phyloP scores from a whole-genome alignment of 148 eudicot genomes.

The Chenopodium formosanum region DNA sequence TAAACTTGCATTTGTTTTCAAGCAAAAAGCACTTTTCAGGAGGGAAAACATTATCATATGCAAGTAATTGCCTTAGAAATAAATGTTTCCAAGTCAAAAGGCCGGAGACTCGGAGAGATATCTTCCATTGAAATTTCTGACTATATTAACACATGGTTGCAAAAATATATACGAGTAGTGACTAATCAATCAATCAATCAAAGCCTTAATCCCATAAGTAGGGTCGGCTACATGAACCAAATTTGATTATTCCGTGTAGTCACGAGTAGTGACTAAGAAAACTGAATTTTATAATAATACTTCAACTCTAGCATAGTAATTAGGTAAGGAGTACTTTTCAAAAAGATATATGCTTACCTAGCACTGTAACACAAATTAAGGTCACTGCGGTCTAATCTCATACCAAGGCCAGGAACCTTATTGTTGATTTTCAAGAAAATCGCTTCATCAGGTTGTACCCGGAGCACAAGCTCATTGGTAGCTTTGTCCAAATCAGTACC shows the following conservation, averaged over 20 bases:
- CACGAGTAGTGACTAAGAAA: no score
- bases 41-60: background rate
- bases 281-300: no score
- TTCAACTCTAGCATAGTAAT: background rate
- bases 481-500: constrained; percentile 62
- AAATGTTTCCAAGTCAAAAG: background rate
- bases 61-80: background rate
- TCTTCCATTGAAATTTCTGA: background rate
- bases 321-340: background rate
- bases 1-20: no score
- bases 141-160: no score
- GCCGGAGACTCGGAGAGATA: background rate
- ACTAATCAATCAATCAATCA: no score
- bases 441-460: constrained; percentile 87
- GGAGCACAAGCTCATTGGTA: constrained; percentile 84
- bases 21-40: background rate
- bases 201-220: no score
- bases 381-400: constrained; percentile 76
- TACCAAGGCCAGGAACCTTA: constrained; percentile 89
- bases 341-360: constrained; percentile 31
- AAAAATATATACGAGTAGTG: no score
- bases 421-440: constrained; percentile 75
- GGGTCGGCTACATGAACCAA: no score
- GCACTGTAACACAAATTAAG: constrained; percentile 74
- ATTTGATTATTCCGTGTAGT: no score